A percentile compares a stretch with the other conserved stretches of the same genome.
Evolutionary conservation across 345 rosid species (phyloP).

Genomic region (Moricandia arvensis): DNA sequence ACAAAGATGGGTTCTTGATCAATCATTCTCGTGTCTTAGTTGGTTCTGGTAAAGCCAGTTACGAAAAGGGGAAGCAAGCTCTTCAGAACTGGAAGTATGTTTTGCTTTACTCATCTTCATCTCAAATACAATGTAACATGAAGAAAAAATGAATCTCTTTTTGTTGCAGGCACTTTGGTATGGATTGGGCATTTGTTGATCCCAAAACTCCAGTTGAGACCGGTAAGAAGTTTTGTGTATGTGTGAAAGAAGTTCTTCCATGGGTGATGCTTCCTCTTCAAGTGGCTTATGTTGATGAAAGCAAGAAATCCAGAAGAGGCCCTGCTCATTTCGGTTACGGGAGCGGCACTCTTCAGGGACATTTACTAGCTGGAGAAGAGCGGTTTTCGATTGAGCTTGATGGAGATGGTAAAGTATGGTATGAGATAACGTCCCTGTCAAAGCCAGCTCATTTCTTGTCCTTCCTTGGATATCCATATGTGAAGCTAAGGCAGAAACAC

Average conservation of each 20-base stretch:
- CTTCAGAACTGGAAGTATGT: constrained; percentile 81
- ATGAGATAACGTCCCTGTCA: constrained; percentile 60
- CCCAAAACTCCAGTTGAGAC: constrained; percentile 60
- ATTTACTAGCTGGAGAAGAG: constrained; percentile 92
- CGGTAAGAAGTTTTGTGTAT: constrained; percentile 72
- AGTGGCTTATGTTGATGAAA: constrained; percentile 71
- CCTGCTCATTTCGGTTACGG: constrained; percentile 52
- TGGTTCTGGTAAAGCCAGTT: constrained; percentile 73
- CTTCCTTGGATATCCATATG: constrained; percentile 73
- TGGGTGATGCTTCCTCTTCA: constrained; percentile 92
- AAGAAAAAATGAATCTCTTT: background rate
- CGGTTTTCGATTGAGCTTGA: constrained; percentile 82
- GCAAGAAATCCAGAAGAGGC: constrained; percentile 38
- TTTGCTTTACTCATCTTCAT: background rate
- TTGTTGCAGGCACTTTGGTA: constrained; percentile 65
- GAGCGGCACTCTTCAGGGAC: constrained; percentile 91
- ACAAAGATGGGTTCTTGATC: constrained; percentile 70
- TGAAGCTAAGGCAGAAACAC: constrained; percentile 56
- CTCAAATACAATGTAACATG: background rate
- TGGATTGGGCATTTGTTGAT: constrained; percentile 85
- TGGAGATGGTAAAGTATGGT: constrained; percentile 84
- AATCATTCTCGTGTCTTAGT: constrained; percentile 75
- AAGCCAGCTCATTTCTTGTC: constrained; percentile 90
- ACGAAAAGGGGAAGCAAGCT: constrained; percentile 70
- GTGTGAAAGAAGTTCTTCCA: constrained; percentile 73